Conservation (phyloP, 2,329 filamentous ascomycete genomes). For the Alternaria triticina region DNA sequence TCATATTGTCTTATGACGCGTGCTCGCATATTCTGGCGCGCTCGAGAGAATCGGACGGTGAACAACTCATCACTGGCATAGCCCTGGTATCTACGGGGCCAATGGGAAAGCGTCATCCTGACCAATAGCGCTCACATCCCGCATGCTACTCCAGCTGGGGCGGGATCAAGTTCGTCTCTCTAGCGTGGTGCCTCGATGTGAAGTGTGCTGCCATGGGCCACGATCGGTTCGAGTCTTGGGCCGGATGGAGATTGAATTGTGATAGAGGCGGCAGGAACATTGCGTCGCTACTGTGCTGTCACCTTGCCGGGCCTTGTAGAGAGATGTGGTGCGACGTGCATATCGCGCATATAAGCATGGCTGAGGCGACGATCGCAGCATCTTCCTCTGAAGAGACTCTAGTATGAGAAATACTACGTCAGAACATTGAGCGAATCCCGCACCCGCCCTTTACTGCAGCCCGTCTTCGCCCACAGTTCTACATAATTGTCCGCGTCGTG, state of each 20-base stretch:
- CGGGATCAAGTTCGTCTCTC: slow-evolving; percentile 12
- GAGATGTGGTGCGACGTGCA: slow-evolving; percentile 35
- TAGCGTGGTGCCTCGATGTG: slow-evolving; percentile 24
- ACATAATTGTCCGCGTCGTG: slow-evolving; percentile 12
- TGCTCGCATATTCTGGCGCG: slow-evolving; percentile 28
- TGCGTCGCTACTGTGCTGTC: slow-evolving; percentile 29
- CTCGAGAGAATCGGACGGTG: slow-evolving; percentile 18
- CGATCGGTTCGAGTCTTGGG: slow-evolving; percentile 25
- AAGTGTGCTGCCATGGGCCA: slow-evolving; percentile 28
- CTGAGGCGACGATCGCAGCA: slow-evolving; percentile 18
- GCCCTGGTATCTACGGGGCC: slow-evolving; percentile 20
- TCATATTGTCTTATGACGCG: slow-evolving; percentile 27
- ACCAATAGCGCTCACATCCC: slow-evolving; percentile 8
- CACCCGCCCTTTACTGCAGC: slow-evolving; percentile 1
- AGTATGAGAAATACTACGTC: neutral
- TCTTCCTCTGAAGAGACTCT: neutral
- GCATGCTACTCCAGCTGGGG: slow-evolving; percentile 18
- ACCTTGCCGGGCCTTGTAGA: slow-evolving; percentile 6
- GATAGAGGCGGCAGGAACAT: slow-evolving; percentile 23
- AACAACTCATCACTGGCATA: slow-evolving; percentile 45
- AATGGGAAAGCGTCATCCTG: slow-evolving; percentile 20
- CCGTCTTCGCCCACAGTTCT: neutral
- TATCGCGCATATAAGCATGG: slow-evolving; percentile 35
- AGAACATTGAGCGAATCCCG: neutral
- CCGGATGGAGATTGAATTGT: slow-evolving; percentile 21